phyloP scores from a whole-genome alignment of 106 monocot genomes.

The Amphibolis antarctica region DNA sequence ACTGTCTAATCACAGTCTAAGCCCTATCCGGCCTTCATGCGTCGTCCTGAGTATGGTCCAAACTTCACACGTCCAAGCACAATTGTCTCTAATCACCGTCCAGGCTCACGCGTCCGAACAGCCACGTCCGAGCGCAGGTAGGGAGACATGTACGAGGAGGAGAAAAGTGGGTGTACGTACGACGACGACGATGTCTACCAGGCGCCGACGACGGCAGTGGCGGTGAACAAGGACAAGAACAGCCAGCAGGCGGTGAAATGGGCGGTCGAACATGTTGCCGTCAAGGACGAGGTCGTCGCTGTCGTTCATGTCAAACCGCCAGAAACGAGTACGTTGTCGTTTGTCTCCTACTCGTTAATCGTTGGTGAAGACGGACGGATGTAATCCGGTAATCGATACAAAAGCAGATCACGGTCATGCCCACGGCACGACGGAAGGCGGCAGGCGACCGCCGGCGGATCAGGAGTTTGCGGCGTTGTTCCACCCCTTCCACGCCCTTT shows the following conservation, averaged over 20 bases:
- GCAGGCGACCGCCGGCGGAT: not conserved
- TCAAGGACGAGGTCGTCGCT: constrained; percentile 5
- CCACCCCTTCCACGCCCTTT: constrained; percentile 7
- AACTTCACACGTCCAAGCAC: no score
- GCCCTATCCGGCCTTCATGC: no score
- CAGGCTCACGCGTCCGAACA: no score
- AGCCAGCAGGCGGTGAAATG: constrained; percentile 33
- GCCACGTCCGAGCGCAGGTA: no score
- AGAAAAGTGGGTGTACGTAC: no score
- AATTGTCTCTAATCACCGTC: no score
- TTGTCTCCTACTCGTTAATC: constrained; percentile 16
- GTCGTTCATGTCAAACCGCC: constrained; percentile 22
- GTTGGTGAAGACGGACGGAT: not conserved
- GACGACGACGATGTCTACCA: not conserved
- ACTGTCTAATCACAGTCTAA: no score
- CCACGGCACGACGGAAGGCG: not conserved
- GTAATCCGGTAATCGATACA: not conserved
- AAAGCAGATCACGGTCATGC: no score
- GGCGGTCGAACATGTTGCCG: constrained; percentile 17
- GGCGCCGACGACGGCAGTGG: constrained; percentile 18
- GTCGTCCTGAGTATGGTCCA: no score
- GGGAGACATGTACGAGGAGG: no score
- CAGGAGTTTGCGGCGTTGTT: constrained; percentile 11
- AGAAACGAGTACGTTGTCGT: no score
- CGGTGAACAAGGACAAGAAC: constrained; percentile 31